These are phyloP conservation scores for Closterium sp. DNA, from an alignment of 139 green algal species.

Conservation along the genomic window DNA sequence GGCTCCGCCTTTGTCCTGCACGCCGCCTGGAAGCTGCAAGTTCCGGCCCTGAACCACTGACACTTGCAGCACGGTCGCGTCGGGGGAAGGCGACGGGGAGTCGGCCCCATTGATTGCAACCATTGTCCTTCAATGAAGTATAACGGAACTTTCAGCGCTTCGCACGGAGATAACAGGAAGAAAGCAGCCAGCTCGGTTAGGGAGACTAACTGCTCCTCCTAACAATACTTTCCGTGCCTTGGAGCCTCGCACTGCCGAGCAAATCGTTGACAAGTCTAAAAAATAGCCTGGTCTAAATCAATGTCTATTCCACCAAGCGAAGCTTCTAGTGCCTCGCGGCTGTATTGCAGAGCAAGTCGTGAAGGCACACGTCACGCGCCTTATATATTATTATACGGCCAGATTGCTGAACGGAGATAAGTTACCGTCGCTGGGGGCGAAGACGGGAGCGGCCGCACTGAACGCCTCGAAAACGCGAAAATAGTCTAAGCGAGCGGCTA, in stretches of 20 bases:
- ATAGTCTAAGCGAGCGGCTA: background rate
- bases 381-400: background rate
- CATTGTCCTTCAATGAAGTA: background rate
- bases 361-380: background rate
- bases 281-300: no score
- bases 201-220: no score
- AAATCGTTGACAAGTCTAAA: no score
- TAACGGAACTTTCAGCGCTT: no score
- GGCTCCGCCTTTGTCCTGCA: background rate
- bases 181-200: no score
- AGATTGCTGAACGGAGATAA: background rate
- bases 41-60: background rate
- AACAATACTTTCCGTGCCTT: no score
- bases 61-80: background rate
- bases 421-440: background rate
- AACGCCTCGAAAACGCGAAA: background rate
- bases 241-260: no score
- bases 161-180: no score
- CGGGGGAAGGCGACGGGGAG: background rate
- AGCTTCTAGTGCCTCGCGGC: no score
- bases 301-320: no score
- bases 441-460: background rate
- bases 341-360: no score
- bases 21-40: background rate
- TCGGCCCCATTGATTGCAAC: background rate